Percentiles rank a stretch among this genome's conserved stretches.
phyloP scores from a whole-genome alignment of 106 monocot genomes.

The Apostasia ramifera region DNA sequence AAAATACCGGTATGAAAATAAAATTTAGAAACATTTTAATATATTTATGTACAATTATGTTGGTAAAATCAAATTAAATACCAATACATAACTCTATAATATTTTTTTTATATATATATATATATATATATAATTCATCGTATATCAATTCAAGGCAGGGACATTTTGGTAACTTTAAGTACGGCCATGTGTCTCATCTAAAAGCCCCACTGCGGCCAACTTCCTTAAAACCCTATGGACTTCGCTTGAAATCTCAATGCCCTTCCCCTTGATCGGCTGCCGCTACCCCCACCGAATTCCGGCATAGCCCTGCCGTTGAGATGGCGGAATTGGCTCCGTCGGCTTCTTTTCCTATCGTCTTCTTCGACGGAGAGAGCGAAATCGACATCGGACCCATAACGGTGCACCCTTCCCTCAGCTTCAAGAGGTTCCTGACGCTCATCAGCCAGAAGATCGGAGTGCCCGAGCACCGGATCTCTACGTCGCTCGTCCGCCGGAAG shows the following conservation, averaged over 20 bases:
- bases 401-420: slow-evolving; percentile 4
- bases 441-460: slow-evolving; percentile 30
- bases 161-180: too few relatives aligned
- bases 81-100: too few relatives aligned
- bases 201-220: too few relatives aligned
- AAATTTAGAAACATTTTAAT: too few relatives aligned
- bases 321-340: not conserved
- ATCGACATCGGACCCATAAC: slow-evolving; percentile 31
- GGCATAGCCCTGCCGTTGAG: not conserved
- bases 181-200: too few relatives aligned
- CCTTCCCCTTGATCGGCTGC: not conserved
- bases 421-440: slow-evolving; percentile 27
- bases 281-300: slow-evolving; percentile 1
- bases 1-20: too few relatives aligned
- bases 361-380: slow-evolving; percentile 39
- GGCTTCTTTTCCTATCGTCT: slow-evolving; percentile 36
- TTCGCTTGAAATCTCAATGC: not conserved
- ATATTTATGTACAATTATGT: too few relatives aligned
- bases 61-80: too few relatives aligned
- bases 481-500: slow-evolving; percentile 31
- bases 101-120: too few relatives aligned
- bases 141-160: too few relatives aligned
- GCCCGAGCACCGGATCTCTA: slow-evolving; percentile 33
- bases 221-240: too few relatives aligned
- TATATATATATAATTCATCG: too few relatives aligned